Conservation (phyloP, 2,329 filamentous ascomycete genomes). For the Eutypa lata region DNA sequence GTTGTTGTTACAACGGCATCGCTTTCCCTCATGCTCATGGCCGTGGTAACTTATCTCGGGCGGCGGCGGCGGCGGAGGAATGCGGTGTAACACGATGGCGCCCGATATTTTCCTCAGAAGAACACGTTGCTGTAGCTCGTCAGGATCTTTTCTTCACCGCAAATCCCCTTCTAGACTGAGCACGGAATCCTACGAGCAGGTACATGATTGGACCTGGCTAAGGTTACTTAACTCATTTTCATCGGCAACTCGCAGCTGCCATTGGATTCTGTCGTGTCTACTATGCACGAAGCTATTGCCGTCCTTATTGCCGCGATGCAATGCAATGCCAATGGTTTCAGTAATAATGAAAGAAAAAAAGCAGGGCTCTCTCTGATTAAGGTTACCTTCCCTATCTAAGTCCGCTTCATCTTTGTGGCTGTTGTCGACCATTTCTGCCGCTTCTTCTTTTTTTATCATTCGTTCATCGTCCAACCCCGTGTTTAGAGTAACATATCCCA, state of each 20-base stretch:
- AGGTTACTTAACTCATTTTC: background rate
- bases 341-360: background rate
- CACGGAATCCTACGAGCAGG: background rate
- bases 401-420: background rate
- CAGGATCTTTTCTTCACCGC: too few relatives aligned
- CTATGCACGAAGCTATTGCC: background rate
- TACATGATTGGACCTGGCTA: background rate
- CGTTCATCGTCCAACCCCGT: slow-evolving; percentile 11
- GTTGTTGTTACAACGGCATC: too few relatives aligned
- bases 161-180: background rate
- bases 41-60: background rate
- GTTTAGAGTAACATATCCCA: slow-evolving; percentile 24
- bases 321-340: too few relatives aligned
- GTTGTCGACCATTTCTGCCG: slow-evolving; percentile 1
- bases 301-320: background rate
- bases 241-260: background rate
- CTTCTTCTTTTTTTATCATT: slow-evolving; percentile 11
- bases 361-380: background rate
- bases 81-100: background rate
- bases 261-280: background rate
- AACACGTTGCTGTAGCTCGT: too few relatives aligned
- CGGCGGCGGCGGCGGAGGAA: background rate
- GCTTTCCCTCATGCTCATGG: background rate
- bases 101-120: background rate
- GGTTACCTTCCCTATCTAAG: too few relatives aligned